Evolutionary conservation across 2,329 filamentous ascomycete genomes (phyloP).

Genomic region (Thyridium curvatum): DNA sequence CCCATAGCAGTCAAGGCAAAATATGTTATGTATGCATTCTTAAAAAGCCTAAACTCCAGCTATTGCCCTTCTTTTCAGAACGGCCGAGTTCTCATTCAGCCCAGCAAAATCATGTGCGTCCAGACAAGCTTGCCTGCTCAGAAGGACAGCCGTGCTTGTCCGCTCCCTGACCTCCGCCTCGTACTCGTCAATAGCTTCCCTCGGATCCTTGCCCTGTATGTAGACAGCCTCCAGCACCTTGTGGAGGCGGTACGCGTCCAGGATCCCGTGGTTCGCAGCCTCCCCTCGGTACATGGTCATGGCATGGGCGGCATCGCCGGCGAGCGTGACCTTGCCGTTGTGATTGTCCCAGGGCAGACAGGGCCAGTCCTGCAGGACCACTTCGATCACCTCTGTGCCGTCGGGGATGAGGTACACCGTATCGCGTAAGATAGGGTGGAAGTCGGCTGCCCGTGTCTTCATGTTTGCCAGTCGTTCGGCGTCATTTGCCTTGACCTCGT

Average conservation of each 20-base stretch:
- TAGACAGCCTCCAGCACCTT: slow-evolving; percentile 13
- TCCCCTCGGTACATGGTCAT: slow-evolving; percentile 49
- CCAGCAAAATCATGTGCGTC: slow-evolving; percentile 6
- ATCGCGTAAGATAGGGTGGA: slow-evolving; percentile 29
- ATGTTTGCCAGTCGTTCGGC: slow-evolving; percentile 28
- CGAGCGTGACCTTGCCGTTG: slow-evolving; percentile 36
- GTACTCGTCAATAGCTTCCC: slow-evolving; percentile 3
- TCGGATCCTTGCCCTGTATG: slow-evolving; percentile 4
- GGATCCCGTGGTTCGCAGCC: slow-evolving; percentile 31
- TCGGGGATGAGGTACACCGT: slow-evolving; percentile 36
- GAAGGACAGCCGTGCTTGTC: slow-evolving; percentile 3
- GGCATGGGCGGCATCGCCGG: slow-evolving; percentile 50
- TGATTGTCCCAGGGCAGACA: slow-evolving; percentile 32
- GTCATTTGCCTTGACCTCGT: slow-evolving; percentile 25
- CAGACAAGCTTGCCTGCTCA: slow-evolving; percentile 5
- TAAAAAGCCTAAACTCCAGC: no score
- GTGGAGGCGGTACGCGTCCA: slow-evolving; percentile 26
- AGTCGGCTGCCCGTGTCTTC: slow-evolving; percentile 25
- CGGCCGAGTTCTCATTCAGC: slow-evolving; percentile 5
- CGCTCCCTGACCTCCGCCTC: slow-evolving; percentile 6
- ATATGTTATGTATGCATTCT: no score
- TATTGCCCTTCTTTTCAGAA: background rate
- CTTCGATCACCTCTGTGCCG: slow-evolving; percentile 26
- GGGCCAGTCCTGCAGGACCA: slow-evolving; percentile 28
- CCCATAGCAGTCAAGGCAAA: no score